Base-by-base conservation (phyloP, 2,329 filamentous ascomycete genomes). In the Aspergillus aculeatus region DNA sequence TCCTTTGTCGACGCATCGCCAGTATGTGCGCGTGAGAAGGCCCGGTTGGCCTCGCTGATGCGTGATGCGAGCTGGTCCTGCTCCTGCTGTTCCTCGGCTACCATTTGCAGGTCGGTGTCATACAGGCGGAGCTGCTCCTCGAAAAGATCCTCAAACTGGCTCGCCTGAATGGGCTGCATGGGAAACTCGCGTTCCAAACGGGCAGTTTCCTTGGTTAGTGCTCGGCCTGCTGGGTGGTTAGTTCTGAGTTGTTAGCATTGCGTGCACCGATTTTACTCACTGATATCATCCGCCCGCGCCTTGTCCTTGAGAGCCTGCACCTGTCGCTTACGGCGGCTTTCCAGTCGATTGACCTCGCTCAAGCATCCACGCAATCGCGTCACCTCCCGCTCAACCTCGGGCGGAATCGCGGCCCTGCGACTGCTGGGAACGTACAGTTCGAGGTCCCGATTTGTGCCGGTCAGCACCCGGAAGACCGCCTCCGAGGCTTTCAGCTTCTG, bases 71-170 rank as follows among this genome's bases (percentile, higher is more conserved):
- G 80, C 50, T 86, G 84, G 3, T 90, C 86, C 75, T 98, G 95
- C 56, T 96, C 92, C 31, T 83, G 81, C 2, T 82, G 82, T 69
- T 97, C 94, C 55, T 88, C 85, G 2, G 84, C 81, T 0, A 96
- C 80, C 60, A 87, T 84, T 26, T 88, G 86, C 16, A 90, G 78
- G 66, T 98, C 94, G 0, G 84, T 77, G 64, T 96, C 91, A 73
- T 98, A 99, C 50, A 89, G 82, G 50, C 89, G 86, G 2, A 99
- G 83, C 1, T 92, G 86, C 65, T 87, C 84, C 68, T 96, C 91
- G 65, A 98, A 97, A 50, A 98, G 89, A 56, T 87, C 85, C 69
- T 99, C 95, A 70, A 99, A 98, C 69, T 97, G 92, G 2, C 90
- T 90, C 0, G 94, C 88, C 54, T 92, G 89, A 54, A 99, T 89